Evolutionary conservation across 257 asterid genomes (phyloP), one percentile per base, ranked within the genome.

Genomic region (Petrea volubilis): DNA sequence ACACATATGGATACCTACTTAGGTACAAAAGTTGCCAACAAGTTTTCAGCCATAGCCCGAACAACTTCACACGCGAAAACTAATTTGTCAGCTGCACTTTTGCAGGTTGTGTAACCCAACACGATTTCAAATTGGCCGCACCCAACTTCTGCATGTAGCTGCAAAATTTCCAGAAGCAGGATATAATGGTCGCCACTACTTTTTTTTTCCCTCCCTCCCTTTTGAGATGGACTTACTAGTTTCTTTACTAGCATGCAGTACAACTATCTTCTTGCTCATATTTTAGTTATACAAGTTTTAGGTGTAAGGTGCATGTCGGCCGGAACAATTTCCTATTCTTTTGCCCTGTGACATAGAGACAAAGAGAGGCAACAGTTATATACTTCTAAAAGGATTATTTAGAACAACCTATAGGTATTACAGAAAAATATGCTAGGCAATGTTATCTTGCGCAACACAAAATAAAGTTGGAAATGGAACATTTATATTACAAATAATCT

Each of bases 61-160:
- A 93, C 79, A 15, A 77, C 87, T 82, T 93, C 97, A 66, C 94
- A 96, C 4, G 98, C 56, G 67, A 72, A 91, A 67, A 93, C 86
- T 69, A 93, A 79, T 72, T 83, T 83, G 80, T 93, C 87, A 59
- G 97, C 97, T 60, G 97, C 96, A 60, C 38, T 60, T 60, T 75
- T 82, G 71, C 91, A 89, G 31, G 57, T 60, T 47, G 94, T 86
- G 83, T 93, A 91, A 47, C 88, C 85, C 79, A 87, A 71, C 17
- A 87, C 94, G 58, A 91, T 52, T 74, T 93, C 98, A 81, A 84
- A 93, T 76, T 93, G 98, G 31, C 98, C 98, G 47, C 78, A 77
- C 63, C 96, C 98, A 73, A 94, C 72, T 82, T 93, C 98, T 55
- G 98, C 85, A 78, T 93, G 98, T 64, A 89, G 53, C 98, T 93